phyloP scores from a whole-genome alignment of 1,284 basidiomycete genomes.

The Puccinia polysora region DNA sequence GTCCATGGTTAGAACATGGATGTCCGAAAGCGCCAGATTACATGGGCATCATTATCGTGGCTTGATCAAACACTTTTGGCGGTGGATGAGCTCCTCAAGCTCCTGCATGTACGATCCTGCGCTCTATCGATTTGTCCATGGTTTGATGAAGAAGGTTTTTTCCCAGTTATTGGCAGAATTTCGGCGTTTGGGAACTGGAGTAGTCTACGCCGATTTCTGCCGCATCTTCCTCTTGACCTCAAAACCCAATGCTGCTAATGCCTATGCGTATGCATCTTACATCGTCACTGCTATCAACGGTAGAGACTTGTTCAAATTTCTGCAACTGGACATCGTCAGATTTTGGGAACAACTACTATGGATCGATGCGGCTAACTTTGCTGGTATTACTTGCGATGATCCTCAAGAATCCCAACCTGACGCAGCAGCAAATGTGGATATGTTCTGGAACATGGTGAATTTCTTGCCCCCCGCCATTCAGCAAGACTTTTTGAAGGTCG shows the following conservation, averaged over 20 bases:
- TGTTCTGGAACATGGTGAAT: conserved; percentile 89
- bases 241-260: conserved; percentile 86
- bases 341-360: conserved; percentile 94
- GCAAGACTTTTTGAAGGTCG: conserved; percentile 66
- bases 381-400: conserved; percentile 78
- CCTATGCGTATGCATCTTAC: conserved; percentile 91
- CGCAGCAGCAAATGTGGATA: conserved; percentile 60
- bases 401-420: conserved; percentile 53
- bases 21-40: conserved; percentile 69
- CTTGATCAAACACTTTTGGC: conserved; percentile 83
- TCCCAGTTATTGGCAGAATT: conserved; percentile 96
- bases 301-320: conserved; percentile 90
- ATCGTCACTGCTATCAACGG: conserved; percentile 84
- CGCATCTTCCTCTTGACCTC: conserved; percentile 84
- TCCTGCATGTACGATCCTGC: conserved; percentile 90
- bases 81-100: conserved; percentile 82
- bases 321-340: conserved; percentile 77
- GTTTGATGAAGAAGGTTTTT: conserved; percentile 96
- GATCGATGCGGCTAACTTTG: conserved; percentile 93
- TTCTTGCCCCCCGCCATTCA: conserved; percentile 85
- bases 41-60: conserved; percentile 61
- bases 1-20: conserved; percentile 84
- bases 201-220: conserved; percentile 93
- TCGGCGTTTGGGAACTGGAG: conserved; percentile 84
- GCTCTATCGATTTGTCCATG: conserved; percentile 86